Evolutionary conservation across 345 rosid genomes (phyloP), one percentile per base, ranked within the genome.

Genomic region (Stellera chamaejasme): DNA sequence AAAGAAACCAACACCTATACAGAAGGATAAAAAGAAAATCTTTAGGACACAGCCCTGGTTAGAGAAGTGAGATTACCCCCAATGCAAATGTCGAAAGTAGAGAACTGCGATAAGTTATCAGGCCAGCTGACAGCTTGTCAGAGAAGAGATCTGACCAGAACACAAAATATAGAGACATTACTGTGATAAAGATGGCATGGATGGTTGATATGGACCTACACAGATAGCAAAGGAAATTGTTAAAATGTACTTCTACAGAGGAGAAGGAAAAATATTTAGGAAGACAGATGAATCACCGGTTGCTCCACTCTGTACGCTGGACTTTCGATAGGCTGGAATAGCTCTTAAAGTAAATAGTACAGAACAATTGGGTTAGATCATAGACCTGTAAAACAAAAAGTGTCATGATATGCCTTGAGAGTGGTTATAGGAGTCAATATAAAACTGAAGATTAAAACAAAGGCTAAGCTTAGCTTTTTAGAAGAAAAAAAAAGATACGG

Each of bases 241-340:
- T 14, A 52, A 46, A 51, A 26, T 60, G 36, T 59, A 23, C 11
- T 44, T 50, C 10, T 49, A 45, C 15, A 6, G 11, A 50, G 49
- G 58, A 27, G n/a, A n/a, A n/a, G 43, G 4, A 47, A 41, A 55
- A 13, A 41, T 23, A 36, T 13, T 27, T 51, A 27, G 13, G 4
- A 42, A 10, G 45, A 60, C 46, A 51, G 11, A 47, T 26, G 15
- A 54, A 55, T 73, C 64, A 84, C 87, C 91, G 63, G 65, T 84
- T 84, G 61, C 74, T 79, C 91, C 91, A 84, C 65, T 84, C 91
- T 7, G 76, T 77, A 8, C 74, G 81, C 52, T 77, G 82, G 14
- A 67, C 54, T 52, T 62, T 69, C 2, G 81, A 56, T 48, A 84
- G 77, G 70, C 69, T 72, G 55, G 76, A 54, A 70, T 79, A 81